These are phyloP conservation scores for Chimonanthus praecox DNA, from an alignment of 164 flowering plant species.

Conservation along the genomic window DNA sequence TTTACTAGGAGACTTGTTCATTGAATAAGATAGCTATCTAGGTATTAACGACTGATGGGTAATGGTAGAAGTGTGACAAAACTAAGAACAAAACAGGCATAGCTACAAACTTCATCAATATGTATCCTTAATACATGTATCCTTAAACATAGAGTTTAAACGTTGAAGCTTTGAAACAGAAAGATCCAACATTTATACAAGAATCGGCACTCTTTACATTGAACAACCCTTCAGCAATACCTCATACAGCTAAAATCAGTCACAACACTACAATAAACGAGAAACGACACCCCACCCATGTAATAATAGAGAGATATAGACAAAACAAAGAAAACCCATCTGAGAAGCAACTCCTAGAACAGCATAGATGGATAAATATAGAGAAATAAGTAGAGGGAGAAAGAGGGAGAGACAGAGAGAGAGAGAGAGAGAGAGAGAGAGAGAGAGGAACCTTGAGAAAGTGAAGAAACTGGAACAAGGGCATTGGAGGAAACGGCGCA, in stretches of 20 bases:
- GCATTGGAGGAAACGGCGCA: conserved; percentile 45
- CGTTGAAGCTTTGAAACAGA: neutral
- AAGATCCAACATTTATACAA: neutral
- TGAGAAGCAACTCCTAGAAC: neutral
- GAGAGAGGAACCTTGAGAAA: conserved; percentile 34
- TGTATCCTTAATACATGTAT: neutral
- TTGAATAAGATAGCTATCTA: neutral
- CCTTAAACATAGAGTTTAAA: neutral
- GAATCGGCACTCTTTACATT: neutral
- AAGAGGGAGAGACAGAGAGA: neutral
- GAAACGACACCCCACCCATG: neutral
- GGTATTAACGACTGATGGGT: neutral
- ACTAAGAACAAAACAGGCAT: neutral
- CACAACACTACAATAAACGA: neutral
- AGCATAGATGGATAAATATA: neutral
- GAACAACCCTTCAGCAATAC: neutral
- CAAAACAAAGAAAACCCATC: neutral
- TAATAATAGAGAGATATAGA: neutral
- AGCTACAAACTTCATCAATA: neutral
- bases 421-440: neutral
- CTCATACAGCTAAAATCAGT: neutral
- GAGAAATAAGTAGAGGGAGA: neutral
- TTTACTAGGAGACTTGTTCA: too few relatives aligned
- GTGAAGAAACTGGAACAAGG: conserved; percentile 26
- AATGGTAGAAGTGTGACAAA: neutral